These are phyloP conservation scores for Sporothrix curviconia DNA, from an alignment of 2,329 filamentous ascomycete genomes.

Conservation along the genomic window DNA sequence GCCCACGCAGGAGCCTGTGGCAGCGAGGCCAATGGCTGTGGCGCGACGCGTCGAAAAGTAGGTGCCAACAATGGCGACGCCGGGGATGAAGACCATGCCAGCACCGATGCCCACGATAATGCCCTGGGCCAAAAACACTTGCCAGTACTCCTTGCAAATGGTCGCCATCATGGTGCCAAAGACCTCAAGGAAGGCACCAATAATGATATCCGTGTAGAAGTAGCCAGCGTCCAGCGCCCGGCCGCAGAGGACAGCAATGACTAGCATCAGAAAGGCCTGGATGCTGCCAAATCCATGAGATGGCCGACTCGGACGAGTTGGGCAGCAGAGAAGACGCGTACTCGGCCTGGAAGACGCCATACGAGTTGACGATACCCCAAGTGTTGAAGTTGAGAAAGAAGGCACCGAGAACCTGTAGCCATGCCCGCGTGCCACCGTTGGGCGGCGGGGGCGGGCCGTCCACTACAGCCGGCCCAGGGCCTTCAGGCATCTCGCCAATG, in stretches of 20 bases:
- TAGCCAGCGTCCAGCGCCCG: slow-evolving; percentile 43
- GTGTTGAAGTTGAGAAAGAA: slow-evolving; percentile 18
- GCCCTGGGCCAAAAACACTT: slow-evolving; percentile 47
- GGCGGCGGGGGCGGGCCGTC: slow-evolving; percentile 4
- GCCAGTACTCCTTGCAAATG: slow-evolving; percentile 37
- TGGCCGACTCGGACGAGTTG: slow-evolving; percentile 20
- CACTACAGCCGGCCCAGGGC: background rate
- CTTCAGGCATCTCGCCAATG: background rate
- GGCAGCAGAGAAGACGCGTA: slow-evolving; percentile 9
- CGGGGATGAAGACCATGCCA: slow-evolving; percentile 49
- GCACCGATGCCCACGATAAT: slow-evolving; percentile 51
- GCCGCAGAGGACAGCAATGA: slow-evolving; percentile 37
- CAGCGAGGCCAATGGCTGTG: slow-evolving; percentile 10
- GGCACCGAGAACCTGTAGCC: slow-evolving; percentile 16
- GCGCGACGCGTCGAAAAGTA: slow-evolving; percentile 31
- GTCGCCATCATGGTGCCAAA: slow-evolving; percentile 41
- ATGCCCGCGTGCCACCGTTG: slow-evolving; percentile 13
- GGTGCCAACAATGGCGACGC: slow-evolving; percentile 48
- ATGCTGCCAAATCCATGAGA: slow-evolving; percentile 43
- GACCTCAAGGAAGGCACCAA: slow-evolving; percentile 36
- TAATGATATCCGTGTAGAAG: slow-evolving; percentile 33
- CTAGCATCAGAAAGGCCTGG: slow-evolving; percentile 40
- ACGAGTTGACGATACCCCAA: slow-evolving; percentile 12
- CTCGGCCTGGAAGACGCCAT: slow-evolving; percentile 11
- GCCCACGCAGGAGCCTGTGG: slow-evolving; percentile 24